phyloP scores from a whole-genome alignment of 2,329 filamentous ascomycete genomes.

The Paecilomyces sp. region DNA sequence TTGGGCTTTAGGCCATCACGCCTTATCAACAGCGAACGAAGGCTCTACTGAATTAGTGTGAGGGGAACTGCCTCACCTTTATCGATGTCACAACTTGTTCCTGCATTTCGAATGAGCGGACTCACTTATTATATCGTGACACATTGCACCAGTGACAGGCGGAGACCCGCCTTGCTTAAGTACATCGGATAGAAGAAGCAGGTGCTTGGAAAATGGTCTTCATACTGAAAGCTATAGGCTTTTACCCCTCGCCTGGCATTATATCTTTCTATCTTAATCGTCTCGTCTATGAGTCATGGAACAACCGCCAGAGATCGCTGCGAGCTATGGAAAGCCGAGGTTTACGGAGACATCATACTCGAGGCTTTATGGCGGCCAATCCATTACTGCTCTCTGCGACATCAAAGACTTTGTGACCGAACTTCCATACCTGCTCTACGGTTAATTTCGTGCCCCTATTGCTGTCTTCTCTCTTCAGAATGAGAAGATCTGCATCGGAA shows the following conservation, averaged over 20 bases:
- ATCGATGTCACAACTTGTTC: background rate
- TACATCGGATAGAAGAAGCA: background rate
- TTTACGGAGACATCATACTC: background rate
- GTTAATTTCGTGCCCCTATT: constrained; percentile 35
- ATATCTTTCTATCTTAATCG: background rate
- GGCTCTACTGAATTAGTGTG: background rate
- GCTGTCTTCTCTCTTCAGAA: background rate
- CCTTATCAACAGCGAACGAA: background rate
- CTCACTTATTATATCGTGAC: background rate
- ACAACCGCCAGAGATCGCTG: too few species aligned
- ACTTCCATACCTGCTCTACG: constrained; percentile 76
- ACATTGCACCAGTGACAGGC: background rate
- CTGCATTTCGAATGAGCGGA: background rate
- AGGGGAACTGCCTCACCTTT: background rate
- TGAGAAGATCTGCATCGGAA: background rate
- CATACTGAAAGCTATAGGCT: background rate
- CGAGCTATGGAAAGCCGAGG: background rate
- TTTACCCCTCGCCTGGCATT: background rate
- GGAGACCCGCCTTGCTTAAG: background rate
- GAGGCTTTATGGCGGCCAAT: background rate
- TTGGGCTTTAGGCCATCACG: background rate
- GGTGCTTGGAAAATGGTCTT: background rate
- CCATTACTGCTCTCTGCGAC: background rate
- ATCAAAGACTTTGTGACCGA: constrained; percentile 50
- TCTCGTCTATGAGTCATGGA: too few species aligned